Evolutionary conservation across 768 basidiomycete species (phyloP), one percentile per base, ranked within the genome.

Genomic region (Serpula lacrymans): DNA sequence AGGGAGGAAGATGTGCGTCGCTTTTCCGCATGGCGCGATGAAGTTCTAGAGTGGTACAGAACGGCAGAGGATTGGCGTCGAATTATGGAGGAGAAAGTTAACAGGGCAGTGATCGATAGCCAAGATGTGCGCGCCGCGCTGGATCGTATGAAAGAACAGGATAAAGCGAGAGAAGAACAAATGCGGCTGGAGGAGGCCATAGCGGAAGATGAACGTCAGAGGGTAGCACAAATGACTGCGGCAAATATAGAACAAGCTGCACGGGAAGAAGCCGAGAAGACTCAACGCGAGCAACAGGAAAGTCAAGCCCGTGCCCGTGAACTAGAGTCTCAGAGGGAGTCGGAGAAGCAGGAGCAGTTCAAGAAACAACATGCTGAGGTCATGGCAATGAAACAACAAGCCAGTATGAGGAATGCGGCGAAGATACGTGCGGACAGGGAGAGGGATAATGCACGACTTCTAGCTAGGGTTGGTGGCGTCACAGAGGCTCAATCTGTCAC

Each of bases 381-480:
- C 18, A 32, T 41, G 23, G 20, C 40, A 6, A 39, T 16, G 12
- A 66, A 65, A 44, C 56, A 51, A 29, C 64, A 53, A 23, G 54
- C 52, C 8, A 58, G 40, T 31, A 32, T 52, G 6, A 58, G 66
- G 33, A 51, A 57, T 26, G 60, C 55, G 5, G 41, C 50, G 10
- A 54, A 46, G 32, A 59, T 65, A n/a, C 52, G 46, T 23, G 52
- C 56, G 13, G 45, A 59, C 39, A 51, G 59, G 27, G 52, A 53
- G 32, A n/a, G n/a, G n/a, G n/a, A n/a, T n/a, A 50, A 57, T 28
- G 50, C 14, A 13, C 37, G 23, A n/a, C 5, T 38, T 25, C 20
- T 24, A 26, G 37, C 22, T 21, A 16, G 22, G 11, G n/a, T 22
- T 21, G 14, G 24, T 12, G 12, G 24, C n/a, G 22, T 18, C 27